phyloP scores from a whole-genome alignment of 2,329 filamentous ascomycete species.

The Arthrocladium fulminans region DNA sequence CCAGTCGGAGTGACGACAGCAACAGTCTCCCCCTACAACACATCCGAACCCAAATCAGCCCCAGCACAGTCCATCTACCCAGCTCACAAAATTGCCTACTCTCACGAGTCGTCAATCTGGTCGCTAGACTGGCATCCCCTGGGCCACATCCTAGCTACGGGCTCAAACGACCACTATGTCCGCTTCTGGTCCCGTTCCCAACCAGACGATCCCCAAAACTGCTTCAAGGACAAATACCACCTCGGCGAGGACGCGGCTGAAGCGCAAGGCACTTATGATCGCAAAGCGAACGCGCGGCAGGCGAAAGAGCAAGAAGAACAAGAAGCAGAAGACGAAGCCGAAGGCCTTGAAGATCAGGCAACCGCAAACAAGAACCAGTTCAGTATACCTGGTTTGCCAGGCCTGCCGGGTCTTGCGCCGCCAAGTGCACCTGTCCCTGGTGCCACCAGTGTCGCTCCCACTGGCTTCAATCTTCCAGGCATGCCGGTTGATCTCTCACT shows the following conservation, averaged over 20 bases:
- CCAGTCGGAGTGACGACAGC: conserved; percentile 59
- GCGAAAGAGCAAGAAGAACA: conserved; percentile 88
- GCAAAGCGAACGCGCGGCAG: conserved; percentile 66
- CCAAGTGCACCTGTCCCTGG: conserved; percentile 15
- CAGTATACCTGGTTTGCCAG: conserved; percentile 44
- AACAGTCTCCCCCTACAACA: conserved; percentile 70
- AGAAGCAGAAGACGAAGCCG: conserved; percentile 85
- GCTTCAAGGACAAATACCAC: conserved; percentile 85
- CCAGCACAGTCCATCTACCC: conserved; percentile 87
- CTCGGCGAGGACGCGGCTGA: conserved; percentile 90
- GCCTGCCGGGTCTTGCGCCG: conserved; percentile 34
- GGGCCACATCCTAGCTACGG: conserved; percentile 88
- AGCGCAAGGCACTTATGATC: conserved; percentile 88
- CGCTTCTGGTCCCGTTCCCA: conserved; percentile 91
- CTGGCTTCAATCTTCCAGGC: conserved; percentile 1
- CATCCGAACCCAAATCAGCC: conserved; percentile 65
- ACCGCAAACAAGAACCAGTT: conserved; percentile 58
- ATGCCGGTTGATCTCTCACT: background rate
- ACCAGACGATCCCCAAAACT: conserved; percentile 71
- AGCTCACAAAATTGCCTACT: conserved; percentile 75
- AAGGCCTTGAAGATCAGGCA: conserved; percentile 85
- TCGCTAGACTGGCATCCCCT: conserved; percentile 96
- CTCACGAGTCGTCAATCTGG: conserved; percentile 94
- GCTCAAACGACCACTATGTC: conserved; percentile 92
- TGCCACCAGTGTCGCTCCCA: background rate